phyloP scores from a whole-genome alignment of 208 protist species.

The Trypanosoma mega region DNA sequence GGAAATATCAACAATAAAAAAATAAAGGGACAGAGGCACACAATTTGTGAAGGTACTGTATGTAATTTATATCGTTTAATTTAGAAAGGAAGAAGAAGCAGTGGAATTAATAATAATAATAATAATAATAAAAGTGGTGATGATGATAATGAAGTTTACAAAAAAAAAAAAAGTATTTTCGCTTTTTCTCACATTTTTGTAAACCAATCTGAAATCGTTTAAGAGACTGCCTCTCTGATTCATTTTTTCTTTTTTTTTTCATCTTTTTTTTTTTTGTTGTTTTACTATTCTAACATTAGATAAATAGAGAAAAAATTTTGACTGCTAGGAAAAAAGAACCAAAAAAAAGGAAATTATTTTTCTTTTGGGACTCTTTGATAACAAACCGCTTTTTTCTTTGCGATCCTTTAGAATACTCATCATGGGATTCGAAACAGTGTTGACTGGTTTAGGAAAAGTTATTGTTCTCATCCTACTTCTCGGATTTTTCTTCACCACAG shows the following conservation, averaged over 20 bases:
- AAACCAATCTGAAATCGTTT: no score
- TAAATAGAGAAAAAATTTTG: not conserved
- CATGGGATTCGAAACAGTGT: slow-evolving; percentile 6
- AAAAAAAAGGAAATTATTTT: no score
- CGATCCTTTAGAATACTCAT: not conserved
- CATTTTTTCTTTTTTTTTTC: not conserved
- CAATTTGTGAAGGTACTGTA: no score
- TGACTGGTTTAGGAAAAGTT: slow-evolving; percentile 29
- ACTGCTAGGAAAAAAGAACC: no score
- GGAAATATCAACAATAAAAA: no score
- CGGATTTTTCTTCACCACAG: slow-evolving; percentile 49
- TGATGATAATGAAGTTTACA: no score
- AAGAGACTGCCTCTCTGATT: not conserved
- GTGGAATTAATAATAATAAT: slow-evolving; percentile 11
- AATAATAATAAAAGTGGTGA: not conserved
- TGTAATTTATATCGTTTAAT: no score
- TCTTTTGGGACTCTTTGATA: no score
- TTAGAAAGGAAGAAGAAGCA: slow-evolving; percentile 6
- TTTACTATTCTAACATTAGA: not conserved
- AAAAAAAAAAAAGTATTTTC: no score
- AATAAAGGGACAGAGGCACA: no score
- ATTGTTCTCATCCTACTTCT: slow-evolving; percentile 44
- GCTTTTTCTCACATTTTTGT: no score
- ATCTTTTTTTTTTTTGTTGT: not conserved
- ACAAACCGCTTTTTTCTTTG: not conserved